Conservation (phyloP, 805 yeast genomes). For the Candida ficus region DNA sequence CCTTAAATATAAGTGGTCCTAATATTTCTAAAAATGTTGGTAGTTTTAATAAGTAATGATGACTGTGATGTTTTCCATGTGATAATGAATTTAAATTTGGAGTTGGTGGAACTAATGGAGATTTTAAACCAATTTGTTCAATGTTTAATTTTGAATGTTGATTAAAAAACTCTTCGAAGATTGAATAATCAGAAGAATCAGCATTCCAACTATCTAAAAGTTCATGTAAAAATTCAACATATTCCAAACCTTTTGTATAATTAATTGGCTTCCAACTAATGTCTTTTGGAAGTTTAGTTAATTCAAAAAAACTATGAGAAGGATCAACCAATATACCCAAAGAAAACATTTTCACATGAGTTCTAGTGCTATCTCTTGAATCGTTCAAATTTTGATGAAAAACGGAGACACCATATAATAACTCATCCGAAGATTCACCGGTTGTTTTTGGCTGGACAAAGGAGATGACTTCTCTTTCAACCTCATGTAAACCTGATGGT, state of each 20-base stretch:
- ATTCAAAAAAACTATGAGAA: conserved; percentile 13
- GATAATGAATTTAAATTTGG: conserved; percentile 2
- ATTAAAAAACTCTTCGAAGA: conserved; percentile 23
- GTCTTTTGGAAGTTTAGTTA: conserved; percentile 6
- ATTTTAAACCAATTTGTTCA: conserved; percentile 8
- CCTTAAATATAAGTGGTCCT: conserved; percentile 61
- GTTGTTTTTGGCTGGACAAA: conserved; percentile 38
- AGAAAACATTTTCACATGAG: conserved; percentile 54
- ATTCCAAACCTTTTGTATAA: conserved; percentile 40
- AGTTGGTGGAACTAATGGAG: conserved; percentile 16
- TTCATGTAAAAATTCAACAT: conserved; percentile 30
- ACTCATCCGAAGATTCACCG: conserved; percentile 14
- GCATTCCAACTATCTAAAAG: conserved; percentile 22
- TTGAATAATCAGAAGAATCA: conserved; percentile 15
- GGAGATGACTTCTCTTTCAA: conserved; percentile 45
- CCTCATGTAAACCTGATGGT: conserved; percentile 64
- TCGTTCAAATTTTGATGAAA: conserved; percentile 39
- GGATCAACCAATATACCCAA: conserved; percentile 56
- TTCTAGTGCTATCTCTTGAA: conserved; percentile 37
- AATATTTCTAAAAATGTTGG: conserved; percentile 41
- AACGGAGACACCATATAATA: conserved; percentile 46
- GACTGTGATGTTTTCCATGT: conserved; percentile 15
- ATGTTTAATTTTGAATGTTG: conserved; percentile 13
- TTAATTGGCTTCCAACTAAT: conserved; percentile 36
- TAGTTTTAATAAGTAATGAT: conserved; percentile 43